Evolutionary conservation across 345 rosid species (phyloP).

Genomic region (Streptanthus diversifolius): DNA sequence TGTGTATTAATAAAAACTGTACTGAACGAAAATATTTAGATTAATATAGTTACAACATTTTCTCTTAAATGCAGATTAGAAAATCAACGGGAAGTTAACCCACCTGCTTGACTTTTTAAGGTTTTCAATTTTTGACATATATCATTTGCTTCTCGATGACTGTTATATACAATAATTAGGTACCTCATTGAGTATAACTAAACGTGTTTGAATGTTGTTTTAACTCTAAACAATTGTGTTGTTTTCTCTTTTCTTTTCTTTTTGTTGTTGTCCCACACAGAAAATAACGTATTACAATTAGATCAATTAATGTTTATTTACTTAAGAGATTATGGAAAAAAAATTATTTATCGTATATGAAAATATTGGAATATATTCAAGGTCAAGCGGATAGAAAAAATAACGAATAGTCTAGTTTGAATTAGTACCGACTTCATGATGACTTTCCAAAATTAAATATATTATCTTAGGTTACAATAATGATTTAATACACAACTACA

Average conservation of each 20-base stretch:
- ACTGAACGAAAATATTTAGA: neutral
- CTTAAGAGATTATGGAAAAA: too few species aligned
- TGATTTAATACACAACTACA: neutral
- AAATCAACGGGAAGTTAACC: conserved; percentile 20
- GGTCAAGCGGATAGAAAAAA: neutral
- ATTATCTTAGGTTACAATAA: conserved; percentile 15
- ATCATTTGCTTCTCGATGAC: neutral
- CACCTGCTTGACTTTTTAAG: conserved; percentile 29
- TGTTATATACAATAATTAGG: neutral
- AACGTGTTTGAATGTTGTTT: neutral
- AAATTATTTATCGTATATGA: too few species aligned
- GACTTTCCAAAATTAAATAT: conserved; percentile 27
- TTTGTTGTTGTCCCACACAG: neutral
- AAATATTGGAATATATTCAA: too few species aligned
- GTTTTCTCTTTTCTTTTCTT: neutral
- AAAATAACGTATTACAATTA: neutral
- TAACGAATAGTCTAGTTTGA: neutral
- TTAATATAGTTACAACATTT: neutral
- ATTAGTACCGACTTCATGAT: conserved; percentile 23
- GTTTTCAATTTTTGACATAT: conserved; percentile 3
- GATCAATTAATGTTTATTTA: neutral
- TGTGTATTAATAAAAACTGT: neutral
- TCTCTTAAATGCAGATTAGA: neutral
- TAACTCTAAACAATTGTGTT: neutral
- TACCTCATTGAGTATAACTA: neutral